Evolutionary conservation across 257 asterid species (phyloP), one percentile per base, ranked within the genome.

Genomic region (Apocynum venetum): DNA sequence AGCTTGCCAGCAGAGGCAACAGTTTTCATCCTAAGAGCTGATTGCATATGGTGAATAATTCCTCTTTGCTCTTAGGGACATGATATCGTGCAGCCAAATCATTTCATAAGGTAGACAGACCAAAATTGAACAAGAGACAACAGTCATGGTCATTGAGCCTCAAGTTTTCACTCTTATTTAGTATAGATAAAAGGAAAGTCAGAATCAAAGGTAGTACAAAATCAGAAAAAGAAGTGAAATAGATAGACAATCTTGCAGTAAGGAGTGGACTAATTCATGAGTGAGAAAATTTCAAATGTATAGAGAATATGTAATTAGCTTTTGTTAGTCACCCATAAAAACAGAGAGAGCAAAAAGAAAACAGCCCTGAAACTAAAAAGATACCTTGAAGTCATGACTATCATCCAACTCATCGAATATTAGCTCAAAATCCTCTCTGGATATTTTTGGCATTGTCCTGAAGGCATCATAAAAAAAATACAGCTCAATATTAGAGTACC

Each of bases 381-480:
- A 48, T 83, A 96, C 99, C 98, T 87, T 86, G 87, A 96, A 85
- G 70, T 96, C 99, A 78, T 80, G 92, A 74, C 87, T 91, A 84
- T 93, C 99, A 84, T 96, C 99, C 91, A 96, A 85, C 87, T 90
- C 99, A 44, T 83, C 80, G 76, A 96, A 96, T 80, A 96, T 96
- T 84, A 84, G 80, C 75, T 91, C 98, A 86, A 89, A 96, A 89
- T 96, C 99, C 67, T 90, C 99, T 74, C 86, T 85, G 59, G 99
- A 96, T 86, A 90, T 93, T 66, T 90, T 89, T 73, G 99, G 99
- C 89, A 96, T 81, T 63, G 99, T 86, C 92, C 99, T 96, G 67
- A 41, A 73, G 57, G 72, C 53, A 76, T 79, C 65, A 69, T 17
- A 77, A 74, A 72, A 6, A 77, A 68, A 73, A 48, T 64, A 78